Evolutionary conservation across 768 basidiomycete species (phyloP), one percentile per base, ranked within the genome.

Genomic region (Trametes cinnabarina): DNA sequence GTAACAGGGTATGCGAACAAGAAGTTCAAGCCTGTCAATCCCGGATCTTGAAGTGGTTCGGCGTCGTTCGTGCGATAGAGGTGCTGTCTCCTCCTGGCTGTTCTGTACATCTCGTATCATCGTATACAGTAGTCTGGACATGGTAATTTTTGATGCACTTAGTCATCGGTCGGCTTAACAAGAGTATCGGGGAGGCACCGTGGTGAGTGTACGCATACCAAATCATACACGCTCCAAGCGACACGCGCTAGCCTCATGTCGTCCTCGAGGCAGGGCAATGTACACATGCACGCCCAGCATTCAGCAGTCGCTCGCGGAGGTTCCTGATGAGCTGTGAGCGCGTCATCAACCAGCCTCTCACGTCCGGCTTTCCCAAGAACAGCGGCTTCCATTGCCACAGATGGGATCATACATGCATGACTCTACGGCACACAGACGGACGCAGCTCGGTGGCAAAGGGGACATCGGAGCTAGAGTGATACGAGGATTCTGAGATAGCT

Each of bases 11-110:
- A 87, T 66, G 64, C 81, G 22, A 88, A 87, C 69, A 88, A 87
- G 71, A 87, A 84, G 71, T 87, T 87, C 77, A 87, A 86, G 70
- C 68, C 74, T n/a, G 84, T 57, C 44, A 28, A 14, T n/a, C 81
- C 58, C 8, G 48, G 48, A 41, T 35, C 30, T 47, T 26, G n/a
- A n/a, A n/a, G n/a, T n/a, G n/a, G n/a, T n/a, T n/a, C n/a, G n/a
- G n/a, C n/a, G n/a, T n/a, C n/a, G n/a, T n/a, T n/a, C n/a, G n/a
- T n/a, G n/a, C n/a, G n/a, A n/a, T n/a, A n/a, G n/a, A n/a, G n/a
- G n/a, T n/a, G n/a, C n/a, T n/a, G n/a, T n/a, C n/a, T n/a, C n/a
- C n/a, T n/a, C n/a, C n/a, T 35, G 7, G 20, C 14, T n/a, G 3
- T 32, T 9, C 23, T 46, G 40, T 19, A 10, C 14, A 17, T 41